A percentile compares a stretch with the other conserved stretches of the same genome.
These are phyloP conservation scores for Suillus lakei DNA, from an alignment of 768 basidiomycete species.

Conservation along the genomic window DNA sequence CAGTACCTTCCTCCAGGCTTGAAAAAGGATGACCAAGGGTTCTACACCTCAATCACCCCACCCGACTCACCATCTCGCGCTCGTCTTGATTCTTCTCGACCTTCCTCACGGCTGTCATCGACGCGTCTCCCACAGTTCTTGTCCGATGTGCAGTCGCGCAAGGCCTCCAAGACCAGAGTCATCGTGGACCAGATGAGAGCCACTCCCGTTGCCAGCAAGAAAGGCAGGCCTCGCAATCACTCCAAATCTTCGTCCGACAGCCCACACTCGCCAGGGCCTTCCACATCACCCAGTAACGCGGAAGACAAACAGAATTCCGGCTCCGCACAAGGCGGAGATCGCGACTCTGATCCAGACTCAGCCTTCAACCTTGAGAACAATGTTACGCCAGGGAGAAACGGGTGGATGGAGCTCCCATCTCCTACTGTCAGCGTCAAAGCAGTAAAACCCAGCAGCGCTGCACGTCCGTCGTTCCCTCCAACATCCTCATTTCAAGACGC, in stretches of 20 bases:
- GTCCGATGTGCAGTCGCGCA: conserved; percentile 41
- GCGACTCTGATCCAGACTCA: not conserved
- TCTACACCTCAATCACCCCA: conserved; percentile 46
- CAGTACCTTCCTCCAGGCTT: conserved; percentile 40
- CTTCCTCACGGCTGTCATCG: conserved; percentile 35
- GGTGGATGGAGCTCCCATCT: conserved; percentile 1
- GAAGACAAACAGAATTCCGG: no score
- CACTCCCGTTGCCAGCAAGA: conserved; percentile 17
- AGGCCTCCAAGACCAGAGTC: conserved; percentile 60
- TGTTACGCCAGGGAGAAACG: not conserved
- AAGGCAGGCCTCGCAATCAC: conserved; percentile 19
- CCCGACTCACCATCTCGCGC: conserved; percentile 18
- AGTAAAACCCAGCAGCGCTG: not conserved
- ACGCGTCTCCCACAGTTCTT: conserved; percentile 55
- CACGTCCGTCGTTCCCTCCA: not conserved
- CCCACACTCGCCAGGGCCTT: not conserved
- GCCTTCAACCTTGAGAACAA: not conserved
- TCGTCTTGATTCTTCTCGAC: conserved; percentile 14
- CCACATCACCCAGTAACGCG: not conserved
- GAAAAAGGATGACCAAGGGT: conserved; percentile 58
- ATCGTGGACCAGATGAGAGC: conserved; percentile 62
- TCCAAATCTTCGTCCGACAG: conserved; percentile 11
- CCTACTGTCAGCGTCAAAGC: not conserved
- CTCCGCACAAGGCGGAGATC: not conserved
- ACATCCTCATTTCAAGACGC: not conserved